Evolutionary conservation across 441 rosid genomes (phyloP), one percentile per base, ranked within the genome.

Genomic region (Populus hybrid): DNA sequence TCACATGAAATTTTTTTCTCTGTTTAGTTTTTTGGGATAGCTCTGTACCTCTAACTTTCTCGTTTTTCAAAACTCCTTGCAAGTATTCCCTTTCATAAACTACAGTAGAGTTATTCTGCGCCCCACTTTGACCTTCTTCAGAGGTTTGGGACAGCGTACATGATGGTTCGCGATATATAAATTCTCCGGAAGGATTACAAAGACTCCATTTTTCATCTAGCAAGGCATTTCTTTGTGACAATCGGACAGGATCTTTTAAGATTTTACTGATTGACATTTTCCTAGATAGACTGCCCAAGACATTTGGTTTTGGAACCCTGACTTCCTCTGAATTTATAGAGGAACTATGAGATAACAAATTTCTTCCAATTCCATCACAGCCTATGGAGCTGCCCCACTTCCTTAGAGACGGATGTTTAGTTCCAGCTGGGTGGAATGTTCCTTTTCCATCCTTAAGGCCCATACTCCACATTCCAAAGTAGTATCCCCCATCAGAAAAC

Each of bases 361-460:
- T 82, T 74, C 80, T 87, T 70, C 84, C 84, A 73, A 78, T 82
- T 64, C 87, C 88, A 50, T 88, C 89, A 68, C 69, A 84, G 75
- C 85, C 91, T 75, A 87, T 74, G 73, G 88, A 81, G 72, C 82
- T 83, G 71, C 83, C 71, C 85, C 84, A 89, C 71, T 85, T 89
- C 88, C 87, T 91, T 14, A 88, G 73, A 78, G 93, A 86, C 6
- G 91, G 94, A 78, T 87, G 88, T 76, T 89, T 91, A 59, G 92
- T 89, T 66, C 98, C 98, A 72, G 90, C 86, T 40, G 98, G 98
- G 77, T 88, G 92, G 78, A 88, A 96, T 30, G 88, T 89, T 78
- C 98, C 99, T 80, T 84, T 90, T 73, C 99, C 99, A 81, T 96
- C 98, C 85, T 93, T 96, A 5, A 92, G 78, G 68, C 91, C 98